Evolutionary conservation across 192 early-diverging fungal species (phyloP).

Genomic region (Chytriomyces confervae): DNA sequence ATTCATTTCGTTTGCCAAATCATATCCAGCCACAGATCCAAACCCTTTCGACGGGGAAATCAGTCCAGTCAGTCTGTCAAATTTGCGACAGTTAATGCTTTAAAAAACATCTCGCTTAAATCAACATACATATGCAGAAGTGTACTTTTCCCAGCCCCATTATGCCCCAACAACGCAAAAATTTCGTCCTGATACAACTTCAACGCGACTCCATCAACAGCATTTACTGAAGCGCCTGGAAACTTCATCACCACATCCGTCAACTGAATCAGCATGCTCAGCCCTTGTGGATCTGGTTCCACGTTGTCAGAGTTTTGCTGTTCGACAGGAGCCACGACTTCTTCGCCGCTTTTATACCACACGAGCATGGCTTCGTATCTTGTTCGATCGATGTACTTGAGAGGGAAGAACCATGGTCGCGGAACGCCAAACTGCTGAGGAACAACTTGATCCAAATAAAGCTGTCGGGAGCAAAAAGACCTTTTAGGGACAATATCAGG

Average conservation of each 20-base stretch:
- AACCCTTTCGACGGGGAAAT: conserved; percentile 60
- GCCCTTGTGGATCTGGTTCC: conserved; percentile 36
- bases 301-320: neutral
- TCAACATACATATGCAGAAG: conserved; percentile 25
- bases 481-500: neutral
- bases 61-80: conserved; percentile 65
- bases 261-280: conserved; percentile 54
- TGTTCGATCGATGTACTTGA: conserved; percentile 21
- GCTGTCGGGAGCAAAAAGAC: neutral
- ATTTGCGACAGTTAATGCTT: neutral
- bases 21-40: conserved; percentile 61
- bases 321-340: neutral
- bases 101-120: neutral
- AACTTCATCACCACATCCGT: conserved; percentile 53
- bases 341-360: too few relatives aligned
- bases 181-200: conserved; percentile 62
- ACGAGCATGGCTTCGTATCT: neutral
- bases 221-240: conserved; percentile 30
- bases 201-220: conserved; percentile 58
- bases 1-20: conserved; percentile 57
- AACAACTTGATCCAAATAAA: conserved; percentile 61
- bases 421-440: conserved; percentile 69
- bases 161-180: conserved; percentile 46
- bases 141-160: conserved; percentile 33
- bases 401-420: conserved; percentile 69